A percentile compares a stretch with the other conserved stretches of the same genome.
Conservation (phyloP, 2,329 filamentous ascomycete species). For the Penicillium sp. region DNA sequence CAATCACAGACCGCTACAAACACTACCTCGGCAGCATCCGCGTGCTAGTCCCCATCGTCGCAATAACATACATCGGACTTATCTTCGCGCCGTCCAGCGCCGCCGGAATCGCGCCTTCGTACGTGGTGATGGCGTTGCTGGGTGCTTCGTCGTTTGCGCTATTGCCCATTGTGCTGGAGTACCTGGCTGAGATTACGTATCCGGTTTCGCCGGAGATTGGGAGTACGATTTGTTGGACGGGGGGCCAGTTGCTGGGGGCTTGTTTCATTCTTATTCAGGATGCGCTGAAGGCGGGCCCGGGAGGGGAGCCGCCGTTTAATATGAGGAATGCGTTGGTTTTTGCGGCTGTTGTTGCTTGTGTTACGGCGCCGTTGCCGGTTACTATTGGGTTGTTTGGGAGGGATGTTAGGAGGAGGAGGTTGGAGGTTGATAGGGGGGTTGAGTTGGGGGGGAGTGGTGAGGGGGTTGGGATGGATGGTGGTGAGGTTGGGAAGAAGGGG, state of each 20-base stretch:
- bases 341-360: constrained; percentile 66
- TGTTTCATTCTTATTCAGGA: constrained; percentile 81
- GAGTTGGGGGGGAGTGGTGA: constrained; percentile 21
- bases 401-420: constrained; percentile 37
- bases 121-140: constrained; percentile 68
- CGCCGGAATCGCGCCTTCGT: constrained; percentile 54
- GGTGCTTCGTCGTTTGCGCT: constrained; percentile 77
- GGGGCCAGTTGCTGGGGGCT: constrained; percentile 79
- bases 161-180: constrained; percentile 81
- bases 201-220: constrained; percentile 83
- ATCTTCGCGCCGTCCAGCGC: constrained; percentile 71
- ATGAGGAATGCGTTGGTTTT: constrained; percentile 77
- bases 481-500: not conserved
- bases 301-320: constrained; percentile 60
- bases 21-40: constrained; percentile 71
- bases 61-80: constrained; percentile 68
- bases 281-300: constrained; percentile 56
- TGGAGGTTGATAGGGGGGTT: constrained; percentile 39
- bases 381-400: constrained; percentile 67
- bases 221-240: constrained; percentile 77
- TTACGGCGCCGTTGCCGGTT: constrained; percentile 64
- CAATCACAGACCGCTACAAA: constrained; percentile 81
- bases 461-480: not conserved
- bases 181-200: constrained; percentile 79
- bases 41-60: constrained; percentile 69